Conservation (phyloP, 1,284 basidiomycete species). For the Porphyrellus sp. region DNA sequence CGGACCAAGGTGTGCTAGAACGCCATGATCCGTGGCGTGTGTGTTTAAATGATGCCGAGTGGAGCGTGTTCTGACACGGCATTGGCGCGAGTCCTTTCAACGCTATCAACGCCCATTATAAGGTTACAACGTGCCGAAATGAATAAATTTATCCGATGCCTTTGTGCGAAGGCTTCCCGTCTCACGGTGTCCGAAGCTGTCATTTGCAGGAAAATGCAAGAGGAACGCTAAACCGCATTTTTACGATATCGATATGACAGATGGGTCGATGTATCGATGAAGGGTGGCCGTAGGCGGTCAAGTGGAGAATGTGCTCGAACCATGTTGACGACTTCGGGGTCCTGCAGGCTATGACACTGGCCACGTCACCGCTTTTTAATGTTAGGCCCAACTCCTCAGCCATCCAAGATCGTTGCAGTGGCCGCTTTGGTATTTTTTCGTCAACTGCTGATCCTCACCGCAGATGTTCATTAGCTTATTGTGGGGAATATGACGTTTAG, state of each 20-base stretch:
- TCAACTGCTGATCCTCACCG: slow-evolving; percentile 14
- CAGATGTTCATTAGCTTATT: slow-evolving; percentile 25
- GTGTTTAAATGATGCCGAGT: not conserved
- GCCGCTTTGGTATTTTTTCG: not conserved
- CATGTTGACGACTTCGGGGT: slow-evolving; percentile 6
- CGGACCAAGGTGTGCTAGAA: not conserved
- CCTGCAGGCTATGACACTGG: not conserved
- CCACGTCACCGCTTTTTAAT: not conserved
- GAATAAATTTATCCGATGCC: slow-evolving; percentile 11
- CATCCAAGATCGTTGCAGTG: not conserved
- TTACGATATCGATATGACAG: slow-evolving; percentile 14
- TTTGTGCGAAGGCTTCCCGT: slow-evolving; percentile 3
- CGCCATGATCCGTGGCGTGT: slow-evolving; percentile 12
- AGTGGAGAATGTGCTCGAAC: slow-evolving; percentile 7
- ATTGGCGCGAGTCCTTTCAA: slow-evolving; percentile 8
- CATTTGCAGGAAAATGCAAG: slow-evolving; percentile 3
- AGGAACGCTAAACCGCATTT: not conserved
- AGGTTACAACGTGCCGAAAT: slow-evolving; percentile 13
- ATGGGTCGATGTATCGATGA: not conserved
- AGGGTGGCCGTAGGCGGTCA: slow-evolving; percentile 8
- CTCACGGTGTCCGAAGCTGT: slow-evolving; percentile 12
- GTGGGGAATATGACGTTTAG: slow-evolving; percentile 28
- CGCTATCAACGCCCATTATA: slow-evolving; percentile 1
- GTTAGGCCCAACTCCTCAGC: slow-evolving; percentile 1
- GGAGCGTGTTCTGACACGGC: slow-evolving; percentile 2